Evolutionary conservation across 768 basidiomycete species (phyloP), one percentile per base, ranked within the genome.

Genomic region (Pholiota microspora): DNA sequence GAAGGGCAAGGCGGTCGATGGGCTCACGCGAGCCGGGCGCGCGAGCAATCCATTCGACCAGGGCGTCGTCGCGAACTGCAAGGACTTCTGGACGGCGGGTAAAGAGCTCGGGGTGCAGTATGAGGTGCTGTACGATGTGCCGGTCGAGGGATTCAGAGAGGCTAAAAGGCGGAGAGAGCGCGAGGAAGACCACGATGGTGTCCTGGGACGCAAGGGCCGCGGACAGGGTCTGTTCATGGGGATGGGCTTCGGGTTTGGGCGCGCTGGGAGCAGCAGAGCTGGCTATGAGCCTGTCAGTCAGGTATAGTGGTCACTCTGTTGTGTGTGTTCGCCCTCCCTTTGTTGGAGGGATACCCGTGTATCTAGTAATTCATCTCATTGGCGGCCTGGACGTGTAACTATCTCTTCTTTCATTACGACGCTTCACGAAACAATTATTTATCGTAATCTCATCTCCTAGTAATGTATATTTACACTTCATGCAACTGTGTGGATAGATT

Each of bases 41-140:
- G 87, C 89, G 32, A 79, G 82, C 49, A 98, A 98, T 71, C 97
- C 96, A 35, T 99, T 98, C 68, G 93, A 97, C 70, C 62, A 90
- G 18, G 95, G 95, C 2, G 44, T 88, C 13, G 71, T 81, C 16
- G 75, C 77, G 53, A 95, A 95, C 66, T 95, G 93, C 69, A 84
- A 81, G 63, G 96, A 99, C 74, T 98, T 99, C 71, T 99, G 96
- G 96, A 84, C 84, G 46, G 81, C 81, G 53, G 92, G 94, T 21
- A 77, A 77, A 56, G 90, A 92, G 69, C 73, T 96, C 23, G 92
- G 92, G 2, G 90, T 99, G 44, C 88, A 95, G 67, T 99, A 97
- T 72, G 90, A 92, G 51, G 76, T 78, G 60, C 67, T 97, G 67
- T 96, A 95, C 72, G 92, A 94, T 70, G 84, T 98, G 23, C 94